Base-by-base conservation (phyloP, 108 stramenopile genomes). In the Parietichytrium sp. region DNA sequence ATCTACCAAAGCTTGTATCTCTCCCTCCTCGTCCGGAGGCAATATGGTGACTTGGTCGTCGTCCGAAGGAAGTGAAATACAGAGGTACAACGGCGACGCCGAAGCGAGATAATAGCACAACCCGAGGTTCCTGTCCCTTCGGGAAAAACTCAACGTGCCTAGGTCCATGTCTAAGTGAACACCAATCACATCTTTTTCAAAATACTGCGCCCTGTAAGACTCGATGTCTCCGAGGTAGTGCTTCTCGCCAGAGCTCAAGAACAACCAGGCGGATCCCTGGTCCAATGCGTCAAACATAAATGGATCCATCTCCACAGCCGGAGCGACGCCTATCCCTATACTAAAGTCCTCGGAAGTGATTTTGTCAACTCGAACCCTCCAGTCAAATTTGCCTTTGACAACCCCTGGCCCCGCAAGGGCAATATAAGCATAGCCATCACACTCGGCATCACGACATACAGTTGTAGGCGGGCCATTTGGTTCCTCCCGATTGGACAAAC, bases 381-480 rank as follows among this genome's bases (percentile, higher is more conserved):
- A 72, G 8, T 30, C 42, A 38, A 42, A 72, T 7, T 30, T 42
- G 8, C 55, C 55, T 38, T 72, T 72, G 10, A 20, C 42, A 18
- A 72, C 25, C 20, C 15, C 20, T 6, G 55, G 55, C 8, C 55
- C 55, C 33, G 55, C 55, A 13, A 72, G 29, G 4, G 55, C 55
- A 27, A 72, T 72, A 0, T 72, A 72, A 16, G 55, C 29, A 31
- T 42, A 72, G 55, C 55, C 55, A 72, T 72, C 55, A n/a, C 36
- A 72, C 4, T 30, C 36, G 8, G 55, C 55, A 23, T 38, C 33
- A 4, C 55, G 55, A n/a, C 42, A 30, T 4, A 72, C 29, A 7
- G 20, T 72, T n/a, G n/a, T n/a, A 7, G 33, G 36, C 13, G 55
- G 55, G 36, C 36, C 55, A 20, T 38, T 30, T n/a, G 55, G 55